These are phyloP conservation scores for Cryptococcus sp. DNA, from an alignment of 1,284 basidiomycete genomes.

Conservation along the genomic window DNA sequence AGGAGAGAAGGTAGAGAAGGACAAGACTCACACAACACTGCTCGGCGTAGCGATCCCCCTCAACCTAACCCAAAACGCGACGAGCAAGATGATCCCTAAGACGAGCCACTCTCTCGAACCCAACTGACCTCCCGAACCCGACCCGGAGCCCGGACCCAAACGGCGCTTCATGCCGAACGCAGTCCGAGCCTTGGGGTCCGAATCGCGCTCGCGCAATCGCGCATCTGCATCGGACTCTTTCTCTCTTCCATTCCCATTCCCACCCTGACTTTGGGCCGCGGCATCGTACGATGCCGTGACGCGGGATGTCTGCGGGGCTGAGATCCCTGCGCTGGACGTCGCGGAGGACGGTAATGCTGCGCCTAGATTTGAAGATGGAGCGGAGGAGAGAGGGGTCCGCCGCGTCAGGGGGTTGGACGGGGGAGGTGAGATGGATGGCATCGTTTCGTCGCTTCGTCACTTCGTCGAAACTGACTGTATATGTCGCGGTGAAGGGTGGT, in stretches of 20 bases:
- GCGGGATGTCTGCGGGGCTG: too few relatives aligned
- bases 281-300: too few relatives aligned
- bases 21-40: constrained; percentile 77
- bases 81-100: constrained; percentile 27
- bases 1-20: background rate
- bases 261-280: constrained; percentile 1
- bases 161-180: constrained; percentile 36
- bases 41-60: constrained; percentile 77
- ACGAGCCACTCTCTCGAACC: constrained; percentile 46
- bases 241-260: background rate
- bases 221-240: constrained; percentile 35
- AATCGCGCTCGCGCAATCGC: constrained; percentile 22
- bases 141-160: constrained; percentile 19
- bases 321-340: too few relatives aligned
- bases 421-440: constrained; percentile 12
- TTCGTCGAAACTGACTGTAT: background rate
- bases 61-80: constrained; percentile 73
- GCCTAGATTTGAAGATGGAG: background rate
- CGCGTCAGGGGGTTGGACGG: constrained; percentile 3
- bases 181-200: constrained; percentile 8
- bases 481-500: background rate
- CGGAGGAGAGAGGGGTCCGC: constrained; percentile 2
- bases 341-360: too few relatives aligned
- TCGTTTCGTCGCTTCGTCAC: background rate
- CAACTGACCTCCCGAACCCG: constrained; percentile 28